Percentiles rank a stretch among this genome's conserved stretches.
Evolutionary conservation across 495 filamentous ascomycete genomes (phyloP).

Genomic region (Letharia columbiana): DNA sequence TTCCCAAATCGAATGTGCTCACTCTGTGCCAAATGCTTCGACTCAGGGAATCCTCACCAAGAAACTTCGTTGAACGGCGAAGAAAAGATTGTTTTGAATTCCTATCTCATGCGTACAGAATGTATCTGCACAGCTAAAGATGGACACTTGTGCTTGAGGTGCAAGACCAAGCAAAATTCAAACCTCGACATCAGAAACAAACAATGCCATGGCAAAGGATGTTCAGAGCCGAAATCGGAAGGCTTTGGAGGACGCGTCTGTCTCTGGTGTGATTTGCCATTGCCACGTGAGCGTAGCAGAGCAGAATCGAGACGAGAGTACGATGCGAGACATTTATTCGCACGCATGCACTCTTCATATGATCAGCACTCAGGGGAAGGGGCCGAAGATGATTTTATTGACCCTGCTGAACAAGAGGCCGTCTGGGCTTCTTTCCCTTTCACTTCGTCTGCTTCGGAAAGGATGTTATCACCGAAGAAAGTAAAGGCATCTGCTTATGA

Average conservation of each 20-base stretch:
- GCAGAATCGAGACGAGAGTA: conserved; percentile 22
- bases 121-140: conserved; percentile 27
- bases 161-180: conserved; percentile 25
- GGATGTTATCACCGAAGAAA: background rate
- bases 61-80: background rate
- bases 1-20: conserved; percentile 23
- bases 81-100: conserved; percentile 1
- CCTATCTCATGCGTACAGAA: conserved; percentile 5
- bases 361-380: conserved; percentile 5
- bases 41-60: conserved; percentile 18
- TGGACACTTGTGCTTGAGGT: conserved; percentile 26
- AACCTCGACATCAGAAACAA: conserved; percentile 6
- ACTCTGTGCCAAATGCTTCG: conserved; percentile 24
- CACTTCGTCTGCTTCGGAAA: background rate
- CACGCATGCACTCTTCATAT: conserved; percentile 19
- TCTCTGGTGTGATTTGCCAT: conserved; percentile 27
- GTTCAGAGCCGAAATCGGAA: conserved; percentile 9
- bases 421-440: background rate
- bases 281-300: conserved; percentile 15
- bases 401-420: conserved; percentile 1
- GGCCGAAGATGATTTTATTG: conserved; percentile 3
- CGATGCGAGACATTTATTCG: conserved; percentile 19
- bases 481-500: background rate
- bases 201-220: conserved; percentile 24
- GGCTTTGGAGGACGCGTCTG: conserved; percentile 21